Percentiles rank a stretch among this genome's conserved stretches.
Conservation (phyloP, 2,329 filamentous ascomycete genomes). For the Aspergillus texensis region DNA sequence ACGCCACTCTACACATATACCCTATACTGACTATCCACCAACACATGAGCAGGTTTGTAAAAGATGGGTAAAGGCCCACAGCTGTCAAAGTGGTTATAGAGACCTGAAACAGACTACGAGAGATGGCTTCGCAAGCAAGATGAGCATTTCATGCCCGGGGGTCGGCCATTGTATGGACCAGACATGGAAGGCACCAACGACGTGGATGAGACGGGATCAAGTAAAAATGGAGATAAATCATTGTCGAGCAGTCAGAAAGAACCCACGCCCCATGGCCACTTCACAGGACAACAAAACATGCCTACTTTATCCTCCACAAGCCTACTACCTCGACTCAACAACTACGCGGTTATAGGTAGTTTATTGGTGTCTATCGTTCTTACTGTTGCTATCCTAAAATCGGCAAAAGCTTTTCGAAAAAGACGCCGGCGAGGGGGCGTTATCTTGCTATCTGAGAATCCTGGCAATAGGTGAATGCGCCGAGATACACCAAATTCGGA, state of each 20-base stretch:
- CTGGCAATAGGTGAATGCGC: background rate
- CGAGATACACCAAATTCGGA: background rate
- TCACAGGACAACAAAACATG: too few relatives aligned
- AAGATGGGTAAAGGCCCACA: background rate
- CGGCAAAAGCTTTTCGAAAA: background rate
- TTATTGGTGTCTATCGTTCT: background rate
- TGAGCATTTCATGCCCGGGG: background rate
- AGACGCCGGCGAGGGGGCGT: background rate
- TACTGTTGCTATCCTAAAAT: background rate
- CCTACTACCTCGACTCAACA: background rate
- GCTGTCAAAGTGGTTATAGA: background rate
- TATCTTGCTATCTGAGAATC: background rate
- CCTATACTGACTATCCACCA: background rate
- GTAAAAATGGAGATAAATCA: background rate
- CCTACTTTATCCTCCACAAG: too few relatives aligned
- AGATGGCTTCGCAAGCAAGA: background rate
- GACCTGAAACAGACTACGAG: background rate
- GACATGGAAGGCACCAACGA: background rate
- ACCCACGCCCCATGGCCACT: too few relatives aligned
- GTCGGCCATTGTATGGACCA: background rate
- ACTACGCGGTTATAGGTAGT: background rate
- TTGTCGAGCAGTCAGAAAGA: too few relatives aligned
- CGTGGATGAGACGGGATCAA: background rate
- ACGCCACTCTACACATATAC: background rate
- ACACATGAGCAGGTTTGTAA: background rate